Conservation (phyloP, 2,329 filamentous ascomycete species). For the Thermoascus crustaceus region DNA sequence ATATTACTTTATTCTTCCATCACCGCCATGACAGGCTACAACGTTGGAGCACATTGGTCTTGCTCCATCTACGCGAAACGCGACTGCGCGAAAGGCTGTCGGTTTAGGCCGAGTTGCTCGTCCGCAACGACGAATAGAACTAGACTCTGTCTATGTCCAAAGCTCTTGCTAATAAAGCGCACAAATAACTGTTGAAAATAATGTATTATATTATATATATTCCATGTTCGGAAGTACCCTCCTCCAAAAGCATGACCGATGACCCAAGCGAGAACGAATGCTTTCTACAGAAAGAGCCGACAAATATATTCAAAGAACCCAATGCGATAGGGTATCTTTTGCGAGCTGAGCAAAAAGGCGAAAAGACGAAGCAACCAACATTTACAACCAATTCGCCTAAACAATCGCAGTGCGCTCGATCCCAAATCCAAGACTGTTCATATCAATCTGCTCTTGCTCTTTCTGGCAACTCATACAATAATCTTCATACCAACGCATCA, state of each 20-base stretch:
- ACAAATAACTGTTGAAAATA: no score
- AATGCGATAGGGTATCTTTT: slow-evolving; percentile 7
- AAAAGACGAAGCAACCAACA: slow-evolving; percentile 8
- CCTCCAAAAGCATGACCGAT: not conserved
- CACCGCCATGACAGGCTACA: no score
- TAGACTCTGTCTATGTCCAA: no score
- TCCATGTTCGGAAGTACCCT: not conserved
- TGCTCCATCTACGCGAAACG: no score
- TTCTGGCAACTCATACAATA: slow-evolving; percentile 55
- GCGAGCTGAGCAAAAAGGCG: slow-evolving; percentile 6
- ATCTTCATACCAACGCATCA: slow-evolving; percentile 49
- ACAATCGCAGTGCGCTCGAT: slow-evolving; percentile 4
- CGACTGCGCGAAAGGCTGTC: no score
- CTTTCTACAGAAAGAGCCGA: slow-evolving; percentile 1
- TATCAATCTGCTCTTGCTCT: slow-evolving; percentile 30
- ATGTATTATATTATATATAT: no score
- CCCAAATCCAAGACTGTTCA: slow-evolving; percentile 4
- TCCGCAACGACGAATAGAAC: no score
- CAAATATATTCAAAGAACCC: slow-evolving; percentile 1
- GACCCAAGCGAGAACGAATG: not conserved
- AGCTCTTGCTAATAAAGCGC: no score
- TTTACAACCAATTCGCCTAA: slow-evolving; percentile 6
- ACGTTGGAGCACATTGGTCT: no score
- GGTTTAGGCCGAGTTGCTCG: no score
- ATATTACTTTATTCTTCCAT: no score